Conservation (phyloP, 768 basidiomycete genomes). For the Phaeotremella fagi region DNA sequence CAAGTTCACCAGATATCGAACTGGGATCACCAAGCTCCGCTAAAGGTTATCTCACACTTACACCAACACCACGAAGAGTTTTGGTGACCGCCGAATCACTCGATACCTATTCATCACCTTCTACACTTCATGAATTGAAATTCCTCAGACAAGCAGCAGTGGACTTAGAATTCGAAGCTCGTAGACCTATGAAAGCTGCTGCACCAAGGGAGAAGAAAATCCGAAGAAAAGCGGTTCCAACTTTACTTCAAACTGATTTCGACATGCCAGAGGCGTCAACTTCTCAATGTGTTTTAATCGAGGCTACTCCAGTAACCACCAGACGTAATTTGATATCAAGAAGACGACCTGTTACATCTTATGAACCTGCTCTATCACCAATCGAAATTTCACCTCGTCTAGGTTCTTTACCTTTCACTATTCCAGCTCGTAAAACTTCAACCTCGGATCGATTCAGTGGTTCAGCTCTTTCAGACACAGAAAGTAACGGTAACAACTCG, state of each 20-base stretch:
- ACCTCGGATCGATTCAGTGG: not conserved
- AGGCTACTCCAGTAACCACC: not conserved
- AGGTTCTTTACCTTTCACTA: not conserved
- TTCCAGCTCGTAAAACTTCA: not conserved
- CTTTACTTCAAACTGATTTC: not conserved
- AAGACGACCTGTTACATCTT: not conserved
- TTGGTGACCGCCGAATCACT: slow-evolving; percentile 16
- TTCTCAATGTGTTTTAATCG: not conserved
- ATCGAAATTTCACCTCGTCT: not conserved
- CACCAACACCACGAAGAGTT: not conserved
- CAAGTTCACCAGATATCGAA: not conserved
- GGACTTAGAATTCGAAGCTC: slow-evolving; percentile 12
- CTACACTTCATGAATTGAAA: slow-evolving; percentile 14
- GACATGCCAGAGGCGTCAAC: not conserved
- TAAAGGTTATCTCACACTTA: not conserved
- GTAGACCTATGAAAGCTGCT: slow-evolving; percentile 3
- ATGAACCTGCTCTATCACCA: not conserved
- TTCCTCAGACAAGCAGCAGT: slow-evolving; percentile 16
- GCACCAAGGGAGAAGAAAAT: slow-evolving; percentile 18
- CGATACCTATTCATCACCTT: slow-evolving; percentile 17
- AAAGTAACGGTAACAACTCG: not conserved
- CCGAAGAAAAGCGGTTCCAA: slow-evolving; percentile 31
- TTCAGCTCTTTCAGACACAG: not conserved
- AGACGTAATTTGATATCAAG: not conserved
- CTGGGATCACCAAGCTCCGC: not conserved